Percentiles rank a stretch among this genome's conserved stretches.
These are phyloP conservation scores for Neospora caninum DNA, from an alignment of 169 alveolate species.

Conservation along the genomic window DNA sequence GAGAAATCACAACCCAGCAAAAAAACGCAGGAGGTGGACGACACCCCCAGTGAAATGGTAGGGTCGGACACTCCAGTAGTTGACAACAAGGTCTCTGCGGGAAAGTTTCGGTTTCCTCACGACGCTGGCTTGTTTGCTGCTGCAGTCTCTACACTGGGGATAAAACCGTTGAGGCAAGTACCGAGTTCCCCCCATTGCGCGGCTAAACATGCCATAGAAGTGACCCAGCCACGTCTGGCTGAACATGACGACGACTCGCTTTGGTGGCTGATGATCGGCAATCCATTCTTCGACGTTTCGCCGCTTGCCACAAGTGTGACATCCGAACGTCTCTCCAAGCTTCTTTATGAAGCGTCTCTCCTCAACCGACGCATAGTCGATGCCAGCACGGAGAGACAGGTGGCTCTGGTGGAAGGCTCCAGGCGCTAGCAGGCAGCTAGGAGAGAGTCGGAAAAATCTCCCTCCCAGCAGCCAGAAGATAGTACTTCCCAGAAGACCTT, in stretches of 20 bases:
- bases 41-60: slow-evolving; percentile 64
- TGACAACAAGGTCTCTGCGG: slow-evolving; percentile 42
- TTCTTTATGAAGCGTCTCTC: slow-evolving; percentile 53
- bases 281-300: slow-evolving; percentile 69
- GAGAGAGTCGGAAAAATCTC: slow-evolving; percentile 25
- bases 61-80: slow-evolving; percentile 39
- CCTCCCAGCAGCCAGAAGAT: slow-evolving; percentile 36
- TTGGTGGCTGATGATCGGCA: slow-evolving; percentile 84
- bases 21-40: slow-evolving; percentile 44
- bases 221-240: slow-evolving; percentile 56
- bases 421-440: slow-evolving; percentile 34
- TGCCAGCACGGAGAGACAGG: slow-evolving; percentile 36
- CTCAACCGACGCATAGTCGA: slow-evolving; percentile 22
- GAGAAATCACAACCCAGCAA: slow-evolving; percentile 22
- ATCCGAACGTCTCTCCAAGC: slow-evolving; percentile 75
- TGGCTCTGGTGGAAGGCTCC: slow-evolving; percentile 41
- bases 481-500: background rate
- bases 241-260: slow-evolving; percentile 71
- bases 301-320: slow-evolving; percentile 81
- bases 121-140: slow-evolving; percentile 72
- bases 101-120: slow-evolving; percentile 39
- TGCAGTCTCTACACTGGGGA: slow-evolving; percentile 78
- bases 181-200: slow-evolving; percentile 63
- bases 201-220: slow-evolving; percentile 63
- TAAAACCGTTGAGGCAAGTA: slow-evolving; percentile 77